These are phyloP conservation scores for Cladosporium sp. DNA, from an alignment of 2,329 filamentous ascomycete species.

Conservation along the genomic window DNA sequence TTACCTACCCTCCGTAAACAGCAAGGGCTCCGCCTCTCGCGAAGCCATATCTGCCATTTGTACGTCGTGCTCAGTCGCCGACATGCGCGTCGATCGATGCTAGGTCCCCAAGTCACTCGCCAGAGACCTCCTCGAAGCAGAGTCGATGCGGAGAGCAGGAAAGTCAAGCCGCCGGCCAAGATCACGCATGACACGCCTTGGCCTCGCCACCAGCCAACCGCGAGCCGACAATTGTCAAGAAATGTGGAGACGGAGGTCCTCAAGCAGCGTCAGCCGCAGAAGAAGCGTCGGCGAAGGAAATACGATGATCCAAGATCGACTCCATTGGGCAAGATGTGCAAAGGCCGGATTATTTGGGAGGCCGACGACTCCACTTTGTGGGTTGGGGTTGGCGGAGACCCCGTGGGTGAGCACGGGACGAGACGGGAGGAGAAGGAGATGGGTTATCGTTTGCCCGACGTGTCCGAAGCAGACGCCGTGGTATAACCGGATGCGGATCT, in stretches of 20 bases:
- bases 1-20: conserved; percentile 12
- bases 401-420: not conserved
- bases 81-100: conserved; percentile 8
- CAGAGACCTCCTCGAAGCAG: conserved; percentile 6
- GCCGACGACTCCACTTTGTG: conserved; percentile 1
- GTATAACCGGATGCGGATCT: too few species aligned
- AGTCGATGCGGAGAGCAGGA: not conserved
- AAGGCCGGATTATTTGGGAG: conserved; percentile 8
- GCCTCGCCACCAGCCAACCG: not conserved
- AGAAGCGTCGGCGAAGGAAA: conserved; percentile 10
- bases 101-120: conserved; percentile 1
- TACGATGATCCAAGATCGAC: conserved; percentile 8
- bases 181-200: not conserved
- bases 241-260: not conserved
- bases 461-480: not conserved
- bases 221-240: not conserved
- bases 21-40: conserved; percentile 6
- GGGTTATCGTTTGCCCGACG: conserved; percentile 2
- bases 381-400: not conserved
- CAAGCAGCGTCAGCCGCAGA: conserved; percentile 5
- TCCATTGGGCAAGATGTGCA: conserved; percentile 9
- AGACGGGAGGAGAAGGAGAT: not conserved
- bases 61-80: conserved; percentile 13
- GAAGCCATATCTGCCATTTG: conserved; percentile 10
- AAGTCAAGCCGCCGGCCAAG: conserved; percentile 1